Evolutionary conservation across 2,329 filamentous ascomycete species (phyloP).

Genomic region (Calonectria fujianensis): DNA sequence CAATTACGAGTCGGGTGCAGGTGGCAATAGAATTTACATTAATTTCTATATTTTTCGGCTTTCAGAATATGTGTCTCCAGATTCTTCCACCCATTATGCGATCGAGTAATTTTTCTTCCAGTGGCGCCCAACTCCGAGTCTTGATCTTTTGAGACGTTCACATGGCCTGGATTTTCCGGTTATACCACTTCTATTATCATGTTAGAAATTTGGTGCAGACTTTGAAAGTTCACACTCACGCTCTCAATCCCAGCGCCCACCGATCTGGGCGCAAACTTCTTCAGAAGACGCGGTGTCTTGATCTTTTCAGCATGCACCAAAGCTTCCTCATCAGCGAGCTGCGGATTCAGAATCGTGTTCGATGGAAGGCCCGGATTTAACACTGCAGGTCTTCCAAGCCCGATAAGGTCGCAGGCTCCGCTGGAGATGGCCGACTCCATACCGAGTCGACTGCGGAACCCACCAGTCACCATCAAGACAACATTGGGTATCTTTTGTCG

Average conservation of each 20-base stretch:
- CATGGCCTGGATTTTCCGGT: slow-evolving; percentile 13
- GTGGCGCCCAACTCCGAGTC: too few relatives aligned
- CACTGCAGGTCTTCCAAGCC: slow-evolving; percentile 62
- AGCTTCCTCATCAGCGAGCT: slow-evolving; percentile 43
- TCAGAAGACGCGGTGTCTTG: slow-evolving; percentile 44
- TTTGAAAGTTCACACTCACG: slow-evolving; percentile 36
- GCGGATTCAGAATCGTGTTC: slow-evolving; percentile 45
- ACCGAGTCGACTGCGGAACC: slow-evolving; percentile 71
- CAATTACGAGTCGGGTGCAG: background rate
- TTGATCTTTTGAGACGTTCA: background rate
- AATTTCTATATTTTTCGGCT: background rate
- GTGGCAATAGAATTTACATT: background rate
- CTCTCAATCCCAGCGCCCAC: slow-evolving; percentile 48
- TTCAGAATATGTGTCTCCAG: background rate
- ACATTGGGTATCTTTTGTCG: slow-evolving; percentile 66
- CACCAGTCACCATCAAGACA: slow-evolving; percentile 76
- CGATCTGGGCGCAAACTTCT: slow-evolving; percentile 41
- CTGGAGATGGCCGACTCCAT: slow-evolving; percentile 64
- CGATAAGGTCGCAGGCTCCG: slow-evolving; percentile 65
- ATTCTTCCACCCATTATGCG: background rate
- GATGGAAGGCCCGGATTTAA: slow-evolving; percentile 63
- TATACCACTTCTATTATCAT: slow-evolving; percentile 22
- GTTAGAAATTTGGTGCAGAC: background rate
- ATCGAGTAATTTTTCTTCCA: background rate
- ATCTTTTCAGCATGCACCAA: slow-evolving; percentile 39